Base-by-base conservation (phyloP, 1,284 basidiomycete genomes). In the Sanghuangporus baumii region DNA sequence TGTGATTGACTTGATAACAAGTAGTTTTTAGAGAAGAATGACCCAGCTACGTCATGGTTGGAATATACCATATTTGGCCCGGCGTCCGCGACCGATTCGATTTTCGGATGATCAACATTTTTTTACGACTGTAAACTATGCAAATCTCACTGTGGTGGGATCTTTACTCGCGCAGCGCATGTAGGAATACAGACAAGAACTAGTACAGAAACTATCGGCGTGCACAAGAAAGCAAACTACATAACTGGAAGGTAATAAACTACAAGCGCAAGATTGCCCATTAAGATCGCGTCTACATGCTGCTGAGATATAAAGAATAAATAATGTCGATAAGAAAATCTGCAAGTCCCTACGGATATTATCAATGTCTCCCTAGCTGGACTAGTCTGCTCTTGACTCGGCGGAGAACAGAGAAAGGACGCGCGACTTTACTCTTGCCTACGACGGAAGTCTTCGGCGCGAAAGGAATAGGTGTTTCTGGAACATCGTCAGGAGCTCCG, bases 401-500 rank as follows among this genome's bases (percentile, higher is more conserved):
- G 6, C 62, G 57, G 16, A 64, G 58, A 23, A 43, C 59, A 37
- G 59, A 18, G 9, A 64, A 48, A 7, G 58, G 34, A 3, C 59
- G 48, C 6, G 54, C 57, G 4, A 31, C 8, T 41, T 18, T 60
- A 23, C 55, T 57, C 31, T 50, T 56, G 46, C 14, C 51, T 8
- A 55, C 50, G 31, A 43, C 60, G 12, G 48, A 18, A 26, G 52
- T 6, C 36, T 12, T 37, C 36, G 38, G n/a, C 37, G 36, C 14
- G 37, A 14, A 16, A 5, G 20, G 54, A 26, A 36, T 47, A 9
- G 63, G 55, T 5, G 55, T 47, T 34, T 62, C 60, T 31, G 55
- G 59, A 16, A 65, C 12, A 62, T 65, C 63, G 54, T 62, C 63
- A 16, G 60, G 63, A 36, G 63, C 63, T 47, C 18, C 48, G 11